A percentile compares a stretch with the other conserved stretches of the same genome.
These are phyloP conservation scores for Helotiales sp. DNA, from an alignment of 2,329 filamentous ascomycete species.

Conservation along the genomic window DNA sequence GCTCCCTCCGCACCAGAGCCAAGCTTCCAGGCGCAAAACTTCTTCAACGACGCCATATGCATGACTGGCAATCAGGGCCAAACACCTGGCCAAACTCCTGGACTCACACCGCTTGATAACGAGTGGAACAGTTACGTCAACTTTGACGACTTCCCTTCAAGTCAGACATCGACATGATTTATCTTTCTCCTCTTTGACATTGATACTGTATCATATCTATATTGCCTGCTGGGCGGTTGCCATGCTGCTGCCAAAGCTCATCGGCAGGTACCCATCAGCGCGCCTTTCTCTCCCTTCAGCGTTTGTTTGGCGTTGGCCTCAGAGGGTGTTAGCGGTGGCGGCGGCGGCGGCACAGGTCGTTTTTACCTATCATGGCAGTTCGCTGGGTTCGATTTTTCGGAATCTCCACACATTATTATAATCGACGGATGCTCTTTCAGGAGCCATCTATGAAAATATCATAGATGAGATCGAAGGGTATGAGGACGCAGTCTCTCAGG, in stretches of 20 bases:
- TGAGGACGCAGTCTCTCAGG: not conserved
- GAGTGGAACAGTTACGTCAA: conserved; percentile 31
- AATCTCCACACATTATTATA: conserved; percentile 8
- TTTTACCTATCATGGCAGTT: not conserved
- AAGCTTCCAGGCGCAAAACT: conserved; percentile 9
- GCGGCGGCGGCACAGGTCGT: not conserved
- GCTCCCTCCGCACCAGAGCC: conserved; percentile 20
- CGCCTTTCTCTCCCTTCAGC: not conserved
- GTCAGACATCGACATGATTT: conserved; percentile 19
- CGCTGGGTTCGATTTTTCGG: not conserved
- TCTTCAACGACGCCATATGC: conserved; percentile 28
- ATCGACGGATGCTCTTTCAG: not conserved
- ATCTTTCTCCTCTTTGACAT: not conserved
- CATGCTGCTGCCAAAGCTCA: not conserved
- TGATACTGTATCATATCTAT: conserved; percentile 8
- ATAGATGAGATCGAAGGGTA: not conserved
- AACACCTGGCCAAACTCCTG: conserved; percentile 23
- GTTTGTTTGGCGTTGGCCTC: conserved; percentile 5
- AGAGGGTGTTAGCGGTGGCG: not conserved
- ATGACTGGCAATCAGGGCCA: conserved; percentile 2
- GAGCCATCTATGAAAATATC: not conserved
- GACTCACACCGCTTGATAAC: conserved; percentile 9
- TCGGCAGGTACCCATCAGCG: not conserved
- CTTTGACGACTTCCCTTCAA: conserved; percentile 16
- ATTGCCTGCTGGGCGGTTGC: not conserved